Evolutionary conservation across 1,284 basidiomycete genomes (phyloP), one percentile per base, ranked within the genome.

Genomic region (Fomes fomentarius): DNA sequence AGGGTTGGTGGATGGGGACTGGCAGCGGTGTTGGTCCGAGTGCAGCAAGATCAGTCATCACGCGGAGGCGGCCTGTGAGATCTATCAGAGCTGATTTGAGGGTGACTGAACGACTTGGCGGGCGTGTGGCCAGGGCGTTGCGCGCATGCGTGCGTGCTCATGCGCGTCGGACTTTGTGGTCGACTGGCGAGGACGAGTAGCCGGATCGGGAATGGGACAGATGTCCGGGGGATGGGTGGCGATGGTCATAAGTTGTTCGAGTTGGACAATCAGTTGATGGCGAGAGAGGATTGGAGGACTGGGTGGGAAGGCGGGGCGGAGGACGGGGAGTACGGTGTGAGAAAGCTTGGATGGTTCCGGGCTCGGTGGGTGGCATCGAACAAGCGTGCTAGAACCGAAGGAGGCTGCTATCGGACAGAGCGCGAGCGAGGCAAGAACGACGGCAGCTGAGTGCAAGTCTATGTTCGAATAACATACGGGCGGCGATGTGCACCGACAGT

Each of bases 301-400:
- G 24, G 37, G 37, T 26, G 24, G 41, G 39, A 39, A 24, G 34
- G 14, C 21, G 35, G 14, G 24, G 8, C 5, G n/a, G 9, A n/a
- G 24, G 26, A 25, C 6, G 21, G 12, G 30, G 38, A 26, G 51
- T 28, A 22, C 14, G 47, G 24, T 40, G 28, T 37, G 40, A 28
- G 44, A 34, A 21, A 19, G 37, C 30, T 15, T 24, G 41, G 47
- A 10, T 34, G 40, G 37, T 50, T 47, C 54, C 52, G 49, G 43
- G 46, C 42, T 40, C 52, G 49, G 44, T 34, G 50, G 40, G 22
- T 58, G 60, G 55, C 60, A 59, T 44, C 28, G 55, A 57, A 59
- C 55, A 28, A 52, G 52, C 52, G 57, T 56, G 52, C 28, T 56
- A 59, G 60, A 57, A 62, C 60, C 57, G 57, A 62, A 26, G 40